A percentile compares a stretch with the other conserved stretches of the same genome.
Conservation (phyloP, 1,284 basidiomycete genomes). For the Athelia psychrophila region DNA sequence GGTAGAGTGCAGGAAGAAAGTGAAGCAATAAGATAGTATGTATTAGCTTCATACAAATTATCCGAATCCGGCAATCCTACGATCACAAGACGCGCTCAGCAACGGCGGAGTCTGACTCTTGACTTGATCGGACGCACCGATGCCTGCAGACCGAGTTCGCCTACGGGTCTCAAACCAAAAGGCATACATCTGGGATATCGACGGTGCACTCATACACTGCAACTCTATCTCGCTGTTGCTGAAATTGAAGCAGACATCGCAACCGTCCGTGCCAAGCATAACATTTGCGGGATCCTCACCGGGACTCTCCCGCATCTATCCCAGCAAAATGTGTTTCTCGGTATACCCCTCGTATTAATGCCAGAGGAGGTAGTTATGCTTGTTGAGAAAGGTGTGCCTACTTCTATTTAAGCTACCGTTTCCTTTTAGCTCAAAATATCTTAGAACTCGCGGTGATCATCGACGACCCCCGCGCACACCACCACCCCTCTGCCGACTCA, state of each 20-base stretch:
- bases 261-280: slow-evolving; percentile 73
- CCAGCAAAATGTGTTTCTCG: slow-evolving; percentile 97
- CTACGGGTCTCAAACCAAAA: slow-evolving; percentile 68
- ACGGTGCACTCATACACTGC: slow-evolving; percentile 45
- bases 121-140: too few species aligned
- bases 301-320: slow-evolving; percentile 94
- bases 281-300: slow-evolving; percentile 80
- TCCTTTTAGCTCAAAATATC: slow-evolving; percentile 10
- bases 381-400: slow-evolving; percentile 66
- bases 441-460: slow-evolving; percentile 77
- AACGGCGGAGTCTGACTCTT: too few species aligned
- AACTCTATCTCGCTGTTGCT: slow-evolving; percentile 5
- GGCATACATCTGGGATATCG: slow-evolving; percentile 77
- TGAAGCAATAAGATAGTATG: too few species aligned
- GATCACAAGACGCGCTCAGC: too few species aligned
- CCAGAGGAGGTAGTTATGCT: slow-evolving; percentile 92
- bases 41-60: too few species aligned
- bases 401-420: slow-evolving; percentile 1
- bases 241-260: slow-evolving; percentile 60
- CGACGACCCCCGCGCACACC: slow-evolving; percentile 67
- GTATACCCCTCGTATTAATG: slow-evolving; percentile 83
- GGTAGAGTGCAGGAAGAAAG: too few species aligned
- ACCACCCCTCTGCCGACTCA: slow-evolving; percentile 48
- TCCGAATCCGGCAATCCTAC: too few species aligned
- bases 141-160: slow-evolving; percentile 21